Base-by-base conservation (phyloP, 2,329 filamentous ascomycete species). In the Neospermospora avenae region DNA sequence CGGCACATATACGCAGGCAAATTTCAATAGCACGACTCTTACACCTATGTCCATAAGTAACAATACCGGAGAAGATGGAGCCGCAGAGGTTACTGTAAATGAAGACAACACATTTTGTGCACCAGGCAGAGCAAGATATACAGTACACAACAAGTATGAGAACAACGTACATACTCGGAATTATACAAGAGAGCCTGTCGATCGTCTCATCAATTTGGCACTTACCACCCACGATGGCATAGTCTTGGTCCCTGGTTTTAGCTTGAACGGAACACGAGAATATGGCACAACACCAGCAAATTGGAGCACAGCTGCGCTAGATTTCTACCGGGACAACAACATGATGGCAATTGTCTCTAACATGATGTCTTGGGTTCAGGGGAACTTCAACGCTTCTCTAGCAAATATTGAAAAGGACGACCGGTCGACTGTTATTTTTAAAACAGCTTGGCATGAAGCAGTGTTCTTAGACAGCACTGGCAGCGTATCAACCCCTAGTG, bases 241-340 rank as follows among this genome's bases (percentile, higher is more conserved):
- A 3, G 37, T 67, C 2, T 14, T 53, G 1, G 65, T 68, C 3
- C 61, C 65, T 1, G 59, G 58, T 1, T 59, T 66, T 20, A 13
- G n/a, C 11, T 4, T 28, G 4, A 6, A 7, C 11, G 35, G 14
- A 34, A 14, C 16, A 2, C n/a, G n/a, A 13, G 51, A 16, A 8
- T 37, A 45, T 8, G 59, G 65, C 3, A 64, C 56, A 8, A 18
- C 3, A 4, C 61, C 64, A 2, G 65, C 63, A 25, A 63, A 66
- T 16, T 68, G 67, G 65, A 66, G 39, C 10, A 37, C 14, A 7
- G 7, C 20, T 7, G 42, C 64, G 1, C 41, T 60, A 11, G 41
- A 37, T 2, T 60, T 46, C 22, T 68, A 66, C 14, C 46, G 65
- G 0, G 65, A 67, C 42, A 46, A 35, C 1, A 65, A 68, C 25